Conservation (phyloP, 192 early-diverging fungal genomes). For the Lunasporangiospora selenospora region DNA sequence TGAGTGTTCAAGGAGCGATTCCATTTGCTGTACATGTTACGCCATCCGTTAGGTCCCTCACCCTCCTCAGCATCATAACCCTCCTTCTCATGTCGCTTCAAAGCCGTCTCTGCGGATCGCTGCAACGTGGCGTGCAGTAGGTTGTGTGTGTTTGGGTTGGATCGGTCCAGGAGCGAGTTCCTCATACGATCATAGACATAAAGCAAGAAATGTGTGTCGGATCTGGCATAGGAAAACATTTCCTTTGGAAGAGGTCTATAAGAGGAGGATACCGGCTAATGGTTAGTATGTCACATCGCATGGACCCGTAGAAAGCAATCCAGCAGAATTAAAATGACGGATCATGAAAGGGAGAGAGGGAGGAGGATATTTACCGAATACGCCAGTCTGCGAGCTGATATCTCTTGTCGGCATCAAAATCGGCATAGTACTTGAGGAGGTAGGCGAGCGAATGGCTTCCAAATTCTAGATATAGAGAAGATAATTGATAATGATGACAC, state of each 20-base stretch:
- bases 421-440: conserved; percentile 80
- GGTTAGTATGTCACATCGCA: too few species aligned
- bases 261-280: neutral
- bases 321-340: neutral
- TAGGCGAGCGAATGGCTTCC: conserved; percentile 81
- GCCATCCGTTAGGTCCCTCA: conserved; percentile 83
- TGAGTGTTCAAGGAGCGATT: conserved; percentile 56
- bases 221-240: conserved; percentile 91
- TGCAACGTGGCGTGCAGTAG: conserved; percentile 66
- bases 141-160: conserved; percentile 69
- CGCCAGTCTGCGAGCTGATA: conserved; percentile 99
- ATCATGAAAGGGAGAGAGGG: neutral
- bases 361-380: conserved; percentile 63
- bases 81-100: conserved; percentile 81
- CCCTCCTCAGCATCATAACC: conserved; percentile 85
- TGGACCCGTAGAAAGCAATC: neutral
- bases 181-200: conserved; percentile 95
- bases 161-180: conserved; percentile 75
- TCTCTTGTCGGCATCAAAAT: conserved; percentile 86
- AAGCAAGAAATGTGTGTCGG: conserved; percentile 96
- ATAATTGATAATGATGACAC: neutral
- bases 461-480: conserved; percentile 73
- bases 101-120: conserved; percentile 72
- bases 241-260: conserved; percentile 88
- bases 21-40: conserved; percentile 68